These are phyloP conservation scores for Penicillium decumbens DNA, from an alignment of 2,329 filamentous ascomycete species.

Conservation along the genomic window DNA sequence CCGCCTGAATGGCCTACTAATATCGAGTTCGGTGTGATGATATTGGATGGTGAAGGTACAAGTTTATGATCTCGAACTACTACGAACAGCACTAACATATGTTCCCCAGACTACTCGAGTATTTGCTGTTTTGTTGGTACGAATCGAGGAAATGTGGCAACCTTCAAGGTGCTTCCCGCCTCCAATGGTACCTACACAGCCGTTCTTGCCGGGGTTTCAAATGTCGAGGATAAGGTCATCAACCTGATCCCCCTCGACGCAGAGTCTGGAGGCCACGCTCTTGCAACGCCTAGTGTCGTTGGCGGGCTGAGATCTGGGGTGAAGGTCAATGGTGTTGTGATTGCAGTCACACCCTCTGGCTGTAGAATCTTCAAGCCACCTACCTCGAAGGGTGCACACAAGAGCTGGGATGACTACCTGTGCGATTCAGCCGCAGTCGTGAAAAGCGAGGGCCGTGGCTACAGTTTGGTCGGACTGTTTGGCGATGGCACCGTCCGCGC, in stretches of 20 bases:
- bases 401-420: conserved; percentile 75
- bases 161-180: conserved; percentile 82
- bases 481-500: conserved; percentile 74
- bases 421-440: conserved; percentile 78
- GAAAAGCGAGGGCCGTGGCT: conserved; percentile 67
- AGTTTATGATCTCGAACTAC: background rate
- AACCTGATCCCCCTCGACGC: conserved; percentile 74
- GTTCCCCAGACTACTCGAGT: conserved; percentile 69
- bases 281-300: conserved; percentile 70
- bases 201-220: conserved; percentile 63
- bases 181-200: conserved; percentile 65
- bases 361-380: conserved; percentile 86
- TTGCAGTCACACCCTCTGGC: conserved; percentile 69
- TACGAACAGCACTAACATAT: conserved; percentile 22
- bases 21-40: conserved; percentile 91
- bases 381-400: conserved; percentile 81
- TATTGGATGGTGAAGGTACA: conserved; percentile 74
- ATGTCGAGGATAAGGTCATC: conserved; percentile 66
- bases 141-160: conserved; percentile 73
- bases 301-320: conserved; percentile 69
- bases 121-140: conserved; percentile 91
- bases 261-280: conserved; percentile 69
- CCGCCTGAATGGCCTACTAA: conserved; percentile 69
- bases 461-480: conserved; percentile 77
- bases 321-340: conserved; percentile 72